phyloP scores from a whole-genome alignment of 495 filamentous ascomycete genomes.

The Xylaria grammica region DNA sequence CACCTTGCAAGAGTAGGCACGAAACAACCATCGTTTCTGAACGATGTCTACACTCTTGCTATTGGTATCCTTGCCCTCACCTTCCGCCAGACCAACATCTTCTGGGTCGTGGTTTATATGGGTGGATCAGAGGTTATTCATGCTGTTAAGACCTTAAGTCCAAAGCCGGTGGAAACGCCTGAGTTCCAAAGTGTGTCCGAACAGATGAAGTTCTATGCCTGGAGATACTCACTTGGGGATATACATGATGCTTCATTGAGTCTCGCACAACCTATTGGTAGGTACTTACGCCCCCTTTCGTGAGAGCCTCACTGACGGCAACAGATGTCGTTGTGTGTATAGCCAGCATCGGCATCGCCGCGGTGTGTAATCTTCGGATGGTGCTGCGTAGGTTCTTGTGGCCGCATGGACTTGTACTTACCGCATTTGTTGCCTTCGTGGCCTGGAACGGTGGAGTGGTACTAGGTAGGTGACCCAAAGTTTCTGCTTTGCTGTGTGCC shows the following conservation, averaged over 20 bases:
- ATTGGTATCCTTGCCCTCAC: slow-evolving; percentile 66
- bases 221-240: slow-evolving; percentile 54
- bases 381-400: slow-evolving; percentile 57
- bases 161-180: slow-evolving; percentile 32
- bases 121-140: slow-evolving; percentile 73
- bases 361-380: slow-evolving; percentile 54
- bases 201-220: slow-evolving; percentile 35
- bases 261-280: slow-evolving; percentile 63
- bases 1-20: slow-evolving; percentile 52
- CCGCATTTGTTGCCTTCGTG: slow-evolving; percentile 74
- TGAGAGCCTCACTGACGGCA: slow-evolving; percentile 9
- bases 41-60: slow-evolving; percentile 52
- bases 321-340: slow-evolving; percentile 54
- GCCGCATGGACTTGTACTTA: slow-evolving; percentile 72
- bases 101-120: slow-evolving; percentile 90
- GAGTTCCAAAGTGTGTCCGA: slow-evolving; percentile 28
- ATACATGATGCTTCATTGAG: slow-evolving; percentile 69
- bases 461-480: slow-evolving; percentile 65
- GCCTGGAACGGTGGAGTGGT: slow-evolving; percentile 90
- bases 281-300: neutral
- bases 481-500: neutral
- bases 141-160: slow-evolving; percentile 45
- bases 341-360: slow-evolving; percentile 64
- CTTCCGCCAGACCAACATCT: slow-evolving; percentile 94
- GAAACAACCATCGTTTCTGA: slow-evolving; percentile 32